Evolutionary conservation across 805 yeast genomes (phyloP), one percentile per base, ranked within the genome.

Genomic region (Metschnikowia koreensis): DNA sequence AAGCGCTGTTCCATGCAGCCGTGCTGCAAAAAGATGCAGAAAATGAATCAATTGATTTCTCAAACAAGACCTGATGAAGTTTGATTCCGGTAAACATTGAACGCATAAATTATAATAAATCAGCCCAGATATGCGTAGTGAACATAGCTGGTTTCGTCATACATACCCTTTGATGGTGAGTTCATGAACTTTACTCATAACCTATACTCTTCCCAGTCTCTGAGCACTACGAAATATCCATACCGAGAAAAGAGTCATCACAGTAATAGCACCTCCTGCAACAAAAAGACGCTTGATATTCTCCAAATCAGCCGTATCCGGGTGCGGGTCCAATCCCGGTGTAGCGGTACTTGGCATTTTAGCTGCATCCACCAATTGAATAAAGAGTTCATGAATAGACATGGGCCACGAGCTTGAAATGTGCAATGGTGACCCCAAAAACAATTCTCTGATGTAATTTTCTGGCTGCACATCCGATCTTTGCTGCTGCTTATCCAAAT

Each of bases 401-500:
- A 96, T 80, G 1, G 89, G 78, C 99, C 99, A 94, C 11, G 84
- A 78, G 0, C 96, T 87, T 0, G 96, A 89, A 1, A 93, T 87
- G 63, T 94, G 98, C 55, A 94, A 69, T 0, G 99, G 99, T 4
- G 94, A 88, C 10, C 85, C 83, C 13, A 94, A 65, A 52, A 68
- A 74, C 6, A 91, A 67, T 6, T 80, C 76, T 29, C 89, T 74
- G 0, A 97, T 85, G 62, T 84, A 91, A 28, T 82, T 85, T 59
- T 94, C 98, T 0, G 99, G 99, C 63, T 89, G 97, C 6, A 79
- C 72, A 50, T 82, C 88, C 38, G 86, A 83, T 37, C 99, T 69
- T 63, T 94, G 99, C 63, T 93, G 97, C 65, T 92, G 98, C 59
- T 96, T 84, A 66, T 94, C 99, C 37, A 90, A 74, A 68, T 94